Evolutionary conservation across 495 filamentous ascomycete genomes (phyloP), one percentile per base, ranked within the genome.

Genomic region (Hyaloscypha variabilis): DNA sequence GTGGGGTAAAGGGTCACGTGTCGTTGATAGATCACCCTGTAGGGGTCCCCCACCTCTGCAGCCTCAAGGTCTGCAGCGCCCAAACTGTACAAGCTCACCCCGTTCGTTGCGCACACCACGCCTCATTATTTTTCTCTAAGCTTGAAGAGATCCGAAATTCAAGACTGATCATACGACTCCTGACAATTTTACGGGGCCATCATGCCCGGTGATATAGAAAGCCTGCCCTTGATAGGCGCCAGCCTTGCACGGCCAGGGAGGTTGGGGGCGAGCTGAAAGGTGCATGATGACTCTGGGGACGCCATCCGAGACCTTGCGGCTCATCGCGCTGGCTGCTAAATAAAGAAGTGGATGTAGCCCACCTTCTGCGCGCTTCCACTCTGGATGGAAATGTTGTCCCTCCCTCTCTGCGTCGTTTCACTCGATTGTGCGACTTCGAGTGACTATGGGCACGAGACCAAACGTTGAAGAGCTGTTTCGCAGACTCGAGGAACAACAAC

Each of bases 391-490:
- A 36, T 26, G 34, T 24, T 46, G 39, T 46, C 39, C 39, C 19
- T 46, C 39, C 13, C 17, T 46, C 39, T 21, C 13, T 34, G 19
- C 4, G 6, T 59, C 6, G 24, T 8, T n/a, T 23, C 39, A 21
- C 11, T 30, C 23, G 21, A 21, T 49, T n/a, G 13, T 50, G 52
- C 59, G 26, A 55, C 23, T n/a, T 26, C n/a, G 19, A 6, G 10
- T 2, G 17, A 30, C 34, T 5, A 64, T 58, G 54, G 24, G 25
- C 3, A 26, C 54, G 10, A 30, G 3, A 51, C 54, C 49, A 34
- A 52, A 14, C n/a, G 34, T 59, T 21, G 76, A 78, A 1, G 79
- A 79, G 24, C 64, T 80, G 6, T 60, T 77, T 55, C 72, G 66
- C 54, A 70, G 65, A 63, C 71, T 76, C 52, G 77, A 77, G 29